Evolutionary conservation across 2,329 filamentous ascomycete species (phyloP).

Genomic region (Lecanicillium sp.): DNA sequence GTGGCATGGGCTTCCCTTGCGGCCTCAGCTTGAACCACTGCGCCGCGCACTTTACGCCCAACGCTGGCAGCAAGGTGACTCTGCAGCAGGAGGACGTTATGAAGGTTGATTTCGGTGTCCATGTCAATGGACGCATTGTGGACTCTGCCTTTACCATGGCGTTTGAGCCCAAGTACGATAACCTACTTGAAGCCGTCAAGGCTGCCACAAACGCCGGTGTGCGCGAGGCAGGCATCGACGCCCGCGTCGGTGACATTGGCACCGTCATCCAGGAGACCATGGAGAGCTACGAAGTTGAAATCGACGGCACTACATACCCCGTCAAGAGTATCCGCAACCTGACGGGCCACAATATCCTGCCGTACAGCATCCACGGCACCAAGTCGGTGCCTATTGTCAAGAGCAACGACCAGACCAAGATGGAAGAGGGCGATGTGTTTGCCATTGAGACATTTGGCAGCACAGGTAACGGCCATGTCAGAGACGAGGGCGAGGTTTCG

Average conservation of each 20-base stretch:
- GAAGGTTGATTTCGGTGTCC: slow-evolving; percentile 77
- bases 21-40: slow-evolving; percentile 79
- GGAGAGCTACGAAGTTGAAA: slow-evolving; percentile 86
- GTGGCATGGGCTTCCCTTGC: slow-evolving; percentile 80
- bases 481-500: slow-evolving; percentile 82
- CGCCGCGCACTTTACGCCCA: slow-evolving; percentile 80
- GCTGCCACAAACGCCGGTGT: slow-evolving; percentile 80
- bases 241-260: slow-evolving; percentile 78
- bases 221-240: slow-evolving; percentile 79
- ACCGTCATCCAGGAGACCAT: slow-evolving; percentile 81
- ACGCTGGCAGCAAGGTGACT: slow-evolving; percentile 73
- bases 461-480: slow-evolving; percentile 81
- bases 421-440: slow-evolving; percentile 95
- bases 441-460: slow-evolving; percentile 95
- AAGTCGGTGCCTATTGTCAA: slow-evolving; percentile 95
- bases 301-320: slow-evolving; percentile 68
- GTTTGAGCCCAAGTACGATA: slow-evolving; percentile 68
- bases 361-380: slow-evolving; percentile 82
- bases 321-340: slow-evolving; percentile 82
- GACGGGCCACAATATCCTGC: slow-evolving; percentile 83
- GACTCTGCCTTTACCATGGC: slow-evolving; percentile 75
- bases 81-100: slow-evolving; percentile 67
- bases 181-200: slow-evolving; percentile 63
- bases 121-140: slow-evolving; percentile 72
- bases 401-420: slow-evolving; percentile 79